Evolutionary conservation across 805 yeast genomes (phyloP), one percentile per base, ranked within the genome.

Genomic region (Vanderwaltozyma polyspora): DNA sequence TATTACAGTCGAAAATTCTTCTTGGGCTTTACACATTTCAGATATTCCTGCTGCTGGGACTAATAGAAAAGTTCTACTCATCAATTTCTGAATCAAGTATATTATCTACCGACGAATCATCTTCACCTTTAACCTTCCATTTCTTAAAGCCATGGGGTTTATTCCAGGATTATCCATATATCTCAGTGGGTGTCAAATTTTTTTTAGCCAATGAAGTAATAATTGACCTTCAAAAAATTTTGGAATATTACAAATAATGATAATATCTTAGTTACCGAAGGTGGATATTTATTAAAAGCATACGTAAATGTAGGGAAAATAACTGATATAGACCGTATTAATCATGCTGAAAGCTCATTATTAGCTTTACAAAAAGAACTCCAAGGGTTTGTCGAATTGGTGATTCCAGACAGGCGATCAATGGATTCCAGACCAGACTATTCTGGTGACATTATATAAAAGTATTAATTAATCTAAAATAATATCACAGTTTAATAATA

Each of bases 11-110:
- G 11, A 23, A 4, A 25, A 21, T 4, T 22, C 25, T 3, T 29
- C 50, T 6, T 81, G 87, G 89, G 67, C 77, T 1, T 47, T 81
- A 6, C 80, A 73, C 44, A 63, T 76, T 18, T 63, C 73, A 5
- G 93, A 82, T 55, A 77, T 82, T 10, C 91, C 91, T 2, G 72
- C 77, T 6, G 87, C 84, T 8, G 89, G 89, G 3, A 70, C 66
- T 58, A 48, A 42, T 27, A 67, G 71, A 48, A 68, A 70, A 53
- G 77, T 70, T 35, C 69, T 67, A 17, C 74, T 70, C 85, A 52
- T 70, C 82, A 13, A 67, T 83, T 10, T 66, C 78, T 40, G 85
- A 79, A 48, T 55, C 72, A 12, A 46, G 52, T 12, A 42, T 71
- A 6, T 25, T 44, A 8, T 45, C 58, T 6, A 36, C 51, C 1